Evolutionary conservation across 768 basidiomycete species (phyloP), one percentile per base, ranked within the genome.

Genomic region (Boletus rubescentipes): DNA sequence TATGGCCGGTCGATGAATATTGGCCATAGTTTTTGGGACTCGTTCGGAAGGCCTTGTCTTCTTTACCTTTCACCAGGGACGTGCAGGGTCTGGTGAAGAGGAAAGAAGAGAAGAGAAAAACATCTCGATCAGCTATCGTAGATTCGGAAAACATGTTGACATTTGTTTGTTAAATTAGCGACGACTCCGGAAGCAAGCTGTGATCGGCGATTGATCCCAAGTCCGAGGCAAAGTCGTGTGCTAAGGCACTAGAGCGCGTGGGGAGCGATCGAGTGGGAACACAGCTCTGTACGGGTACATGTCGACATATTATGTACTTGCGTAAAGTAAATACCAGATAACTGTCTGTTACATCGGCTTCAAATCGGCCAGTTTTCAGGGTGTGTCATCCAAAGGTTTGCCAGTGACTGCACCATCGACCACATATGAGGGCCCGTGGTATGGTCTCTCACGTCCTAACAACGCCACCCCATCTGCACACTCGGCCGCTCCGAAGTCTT

Each of bases 51-150:
- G 49, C 40, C 53, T 44, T 63, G 67, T 75, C 73, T 73, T 79
- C 79, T 78, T 78, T 76, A 63, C 75, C 71, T 78, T 77, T 68
- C 75, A 72, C 74, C 75, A 65, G 68, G 64, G 64, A 57, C 54
- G 57, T 51, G 57, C 51, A 65, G 61, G 56, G 64, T 79, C 75
- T 73, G 77, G 78, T 81, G 78, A 75, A 79, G 73, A 74, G 59
- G 74, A 73, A 77, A 73, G 72, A 73, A 70, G 65, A 75, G 72
- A 67, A 61, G 55, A 40, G 60, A 46, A 67, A 61, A 46, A 30
- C 46, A 64, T 54, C 21, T 20, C 30, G 30, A 45, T 45, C 55
- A 9, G 11, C 21, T 41, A 26, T 4, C 3, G 26, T 26, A 40
- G 51, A 52, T 41, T n/a, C n/a, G 11, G 49, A 49, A 42, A 42